Evolutionary conservation across 202 grass and related monocot species (phyloP), one percentile per base, ranked within the genome.

Genomic region (Zoysia matrella): DNA sequence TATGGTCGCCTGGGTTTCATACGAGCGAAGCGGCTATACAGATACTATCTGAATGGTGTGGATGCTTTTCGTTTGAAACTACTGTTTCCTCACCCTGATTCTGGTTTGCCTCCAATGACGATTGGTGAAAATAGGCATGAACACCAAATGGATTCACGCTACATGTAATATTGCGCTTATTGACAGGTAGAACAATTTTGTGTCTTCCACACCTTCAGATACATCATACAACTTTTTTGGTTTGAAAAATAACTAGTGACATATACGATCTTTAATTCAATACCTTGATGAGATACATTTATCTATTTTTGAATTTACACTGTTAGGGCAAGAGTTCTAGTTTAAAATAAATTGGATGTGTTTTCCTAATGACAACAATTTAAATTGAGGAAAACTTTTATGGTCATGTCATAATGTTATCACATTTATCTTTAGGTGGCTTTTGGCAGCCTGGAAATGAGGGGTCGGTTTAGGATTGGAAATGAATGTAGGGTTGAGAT

Each of bases 11-110:
- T 98, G 66, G 92, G 95, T 39, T 95, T 98, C 68, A 93, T 98
- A 71, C 89, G 95, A 80, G 86, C 92, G 58, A 98, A 98, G 73
- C 91, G 95, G 79, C 65, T 98, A 86, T 98, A 93, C 73, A 86
- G 88, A 82, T 98, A 98, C 73, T 98, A 98, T 65, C 77, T 98
- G 64, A 98, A 98, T 75, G 95, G 95, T 3, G 95, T 95, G 11
- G 95, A 98, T 44, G 95, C 95, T 67, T 98, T 98, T 84, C 90
- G 95, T 48, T 77, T 98, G 51, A 98, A 98, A 56, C 80, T 95
- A 60, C 42, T 98, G 12, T 98, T 98, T 86, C 92, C 95, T 64
- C 86, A 55, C 14, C 88, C 41, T 13, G 79, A 91, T 79, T 79
- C 67, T 56, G 60, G 65, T 60, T 69, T 89, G 42, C 65, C 60